Percentiles rank a stretch among this genome's conserved stretches.
Conservation (phyloP, 805 yeast genomes). For the Cyberlindnera subsufficiens region DNA sequence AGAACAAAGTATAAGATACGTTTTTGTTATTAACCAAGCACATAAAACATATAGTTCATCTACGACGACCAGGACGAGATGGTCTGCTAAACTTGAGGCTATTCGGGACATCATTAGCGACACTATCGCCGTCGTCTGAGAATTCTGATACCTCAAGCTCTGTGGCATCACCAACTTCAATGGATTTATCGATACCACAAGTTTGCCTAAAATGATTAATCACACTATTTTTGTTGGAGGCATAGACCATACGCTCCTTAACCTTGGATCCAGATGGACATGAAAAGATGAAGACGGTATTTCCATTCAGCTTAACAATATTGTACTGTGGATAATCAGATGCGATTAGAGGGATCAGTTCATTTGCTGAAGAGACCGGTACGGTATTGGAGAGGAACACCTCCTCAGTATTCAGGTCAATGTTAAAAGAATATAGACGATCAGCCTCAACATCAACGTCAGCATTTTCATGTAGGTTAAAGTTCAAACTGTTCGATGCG, state of each 20-base stretch:
- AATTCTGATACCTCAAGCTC: slow-evolving; percentile 57
- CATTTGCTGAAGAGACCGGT: slow-evolving; percentile 20
- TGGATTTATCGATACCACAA: slow-evolving; percentile 30
- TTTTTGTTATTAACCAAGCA: no score
- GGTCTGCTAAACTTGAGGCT: slow-evolving; percentile 51
- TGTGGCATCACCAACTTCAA: slow-evolving; percentile 70
- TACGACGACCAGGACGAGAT: slow-evolving; percentile 61
- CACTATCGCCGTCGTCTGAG: slow-evolving; percentile 17
- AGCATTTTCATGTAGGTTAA: slow-evolving; percentile 25
- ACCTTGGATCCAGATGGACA: slow-evolving; percentile 91
- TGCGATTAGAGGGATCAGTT: slow-evolving; percentile 29
- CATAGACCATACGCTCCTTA: slow-evolving; percentile 88
- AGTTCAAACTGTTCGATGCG: slow-evolving; percentile 22
- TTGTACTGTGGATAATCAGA: slow-evolving; percentile 52
- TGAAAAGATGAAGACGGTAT: slow-evolving; percentile 62
- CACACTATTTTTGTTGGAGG: slow-evolving; percentile 67
- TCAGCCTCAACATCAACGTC: slow-evolving; percentile 21
- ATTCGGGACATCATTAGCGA: slow-evolving; percentile 6
- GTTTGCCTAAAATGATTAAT: slow-evolving; percentile 40
- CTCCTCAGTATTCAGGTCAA: slow-evolving; percentile 45
- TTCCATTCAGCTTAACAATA: slow-evolving; percentile 38
- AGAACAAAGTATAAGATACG: background rate
- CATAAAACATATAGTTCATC: slow-evolving; percentile 1
- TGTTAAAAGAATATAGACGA: slow-evolving; percentile 42
- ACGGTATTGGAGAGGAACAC: slow-evolving; percentile 31